Conservation (phyloP, 768 basidiomycete species). For the Collybia nuda region DNA sequence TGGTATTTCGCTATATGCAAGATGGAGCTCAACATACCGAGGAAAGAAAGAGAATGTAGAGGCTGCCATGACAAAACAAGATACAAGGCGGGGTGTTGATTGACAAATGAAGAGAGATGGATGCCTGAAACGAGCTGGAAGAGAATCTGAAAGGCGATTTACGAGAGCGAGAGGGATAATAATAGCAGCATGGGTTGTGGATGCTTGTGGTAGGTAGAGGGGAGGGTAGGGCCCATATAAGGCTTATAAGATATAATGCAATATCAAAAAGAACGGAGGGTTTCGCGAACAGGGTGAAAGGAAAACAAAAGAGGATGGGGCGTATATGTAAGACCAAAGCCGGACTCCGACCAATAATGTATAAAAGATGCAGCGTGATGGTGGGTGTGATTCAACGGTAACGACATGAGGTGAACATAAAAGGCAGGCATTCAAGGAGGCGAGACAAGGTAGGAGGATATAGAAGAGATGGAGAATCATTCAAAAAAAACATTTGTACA, state of each 20-base stretch:
- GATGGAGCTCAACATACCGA: neutral
- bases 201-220: neutral
- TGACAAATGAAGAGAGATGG: neutral
- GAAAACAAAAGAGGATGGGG: neutral
- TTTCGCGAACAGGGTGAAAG: conserved; percentile 1
- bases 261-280: conserved; percentile 2
- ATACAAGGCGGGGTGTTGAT: neutral
- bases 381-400: conserved; percentile 24
- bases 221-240: neutral
- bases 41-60: neutral
- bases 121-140: neutral
- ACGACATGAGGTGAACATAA: conserved; percentile 16
- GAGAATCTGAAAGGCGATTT: neutral
- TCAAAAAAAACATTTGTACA: neutral
- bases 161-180: conserved; percentile 2
- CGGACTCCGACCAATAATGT: conserved; percentile 25
- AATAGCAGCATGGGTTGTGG: neutral
- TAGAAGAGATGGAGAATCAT: neutral
- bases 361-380: conserved; percentile 32
- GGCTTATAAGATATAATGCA: neutral
- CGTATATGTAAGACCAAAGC: conserved; percentile 14
- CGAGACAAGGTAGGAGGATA: conserved; percentile 10
- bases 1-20: too few relatives aligned
- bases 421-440: neutral
- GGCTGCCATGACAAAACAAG: conserved; percentile 4